These are phyloP conservation scores for Metschnikowia continentalis DNA, from an alignment of 805 yeast species.

Conservation along the genomic window DNA sequence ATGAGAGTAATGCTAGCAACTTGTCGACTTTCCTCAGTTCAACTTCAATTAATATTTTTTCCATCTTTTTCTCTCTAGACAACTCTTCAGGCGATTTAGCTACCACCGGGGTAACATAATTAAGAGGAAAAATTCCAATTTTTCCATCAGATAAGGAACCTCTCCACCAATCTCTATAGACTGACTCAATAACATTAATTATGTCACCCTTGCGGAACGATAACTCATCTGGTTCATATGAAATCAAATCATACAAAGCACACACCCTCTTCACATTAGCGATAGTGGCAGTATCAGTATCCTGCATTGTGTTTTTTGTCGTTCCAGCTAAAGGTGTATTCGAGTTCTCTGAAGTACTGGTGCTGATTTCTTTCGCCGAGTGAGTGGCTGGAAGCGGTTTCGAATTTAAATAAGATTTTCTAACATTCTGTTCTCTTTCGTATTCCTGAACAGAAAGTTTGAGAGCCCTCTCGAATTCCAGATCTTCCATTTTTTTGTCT, in stretches of 20 bases:
- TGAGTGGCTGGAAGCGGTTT: conserved; percentile 36
- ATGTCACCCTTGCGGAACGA: conserved; percentile 85
- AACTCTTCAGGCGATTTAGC: conserved; percentile 63
- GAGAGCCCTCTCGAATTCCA: conserved; percentile 71
- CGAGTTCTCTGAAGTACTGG: not conserved
- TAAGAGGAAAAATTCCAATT: conserved; percentile 86
- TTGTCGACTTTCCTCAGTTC: conserved; percentile 59
- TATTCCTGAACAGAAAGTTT: conserved; percentile 68
- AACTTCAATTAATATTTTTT: conserved; percentile 50
- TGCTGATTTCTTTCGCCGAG: conserved; percentile 5
- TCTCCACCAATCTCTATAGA: conserved; percentile 93
- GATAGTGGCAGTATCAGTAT: conserved; percentile 26
- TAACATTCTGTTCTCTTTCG: conserved; percentile 34
- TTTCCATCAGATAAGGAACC: conserved; percentile 75
- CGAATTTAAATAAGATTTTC: conserved; percentile 22
- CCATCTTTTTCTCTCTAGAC: conserved; percentile 45
- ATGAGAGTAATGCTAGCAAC: conserved; percentile 52
- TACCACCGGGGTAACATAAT: conserved; percentile 78
- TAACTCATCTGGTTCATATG: conserved; percentile 81
- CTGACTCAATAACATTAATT: conserved; percentile 80
- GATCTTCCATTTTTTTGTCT: conserved; percentile 64
- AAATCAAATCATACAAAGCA: conserved; percentile 77
- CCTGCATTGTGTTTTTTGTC: not conserved
- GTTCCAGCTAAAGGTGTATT: not conserved
- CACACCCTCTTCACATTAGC: conserved; percentile 61